Percentiles rank a stretch among this genome's conserved stretches.
Evolutionary conservation across 2,329 filamentous ascomycete genomes (phyloP).

Genomic region (Neopestalotiopsis clavispora): DNA sequence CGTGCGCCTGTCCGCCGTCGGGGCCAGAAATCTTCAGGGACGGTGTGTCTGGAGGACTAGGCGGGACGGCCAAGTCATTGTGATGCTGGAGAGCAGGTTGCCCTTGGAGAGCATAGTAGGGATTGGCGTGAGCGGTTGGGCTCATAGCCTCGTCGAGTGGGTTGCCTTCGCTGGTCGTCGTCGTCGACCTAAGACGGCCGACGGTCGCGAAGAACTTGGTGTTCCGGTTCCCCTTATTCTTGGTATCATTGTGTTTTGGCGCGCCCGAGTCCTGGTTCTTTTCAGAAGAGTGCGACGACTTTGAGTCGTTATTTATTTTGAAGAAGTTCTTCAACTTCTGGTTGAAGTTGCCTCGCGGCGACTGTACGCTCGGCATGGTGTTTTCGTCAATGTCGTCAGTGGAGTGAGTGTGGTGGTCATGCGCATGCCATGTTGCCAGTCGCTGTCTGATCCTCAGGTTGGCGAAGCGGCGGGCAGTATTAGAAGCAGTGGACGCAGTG

Average conservation of each 20-base stretch:
- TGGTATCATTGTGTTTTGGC: conserved; percentile 62
- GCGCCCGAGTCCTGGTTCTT: conserved; percentile 32
- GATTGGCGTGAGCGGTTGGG: conserved; percentile 92
- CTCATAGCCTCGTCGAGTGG: conserved; percentile 86
- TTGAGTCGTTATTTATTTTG: conserved; percentile 58
- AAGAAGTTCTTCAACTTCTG: conserved; percentile 75
- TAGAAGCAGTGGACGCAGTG: background rate
- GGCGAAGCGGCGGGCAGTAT: conserved; percentile 15
- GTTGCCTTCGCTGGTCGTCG: conserved; percentile 91
- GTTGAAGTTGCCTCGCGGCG: conserved; percentile 63
- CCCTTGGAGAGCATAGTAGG: conserved; percentile 96
- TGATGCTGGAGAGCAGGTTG: conserved; percentile 92
- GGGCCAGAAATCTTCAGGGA: conserved; percentile 74
- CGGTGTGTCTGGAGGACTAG: conserved; percentile 90
- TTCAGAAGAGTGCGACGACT: conserved; percentile 40
- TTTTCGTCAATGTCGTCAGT: conserved; percentile 14
- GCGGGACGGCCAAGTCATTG: conserved; percentile 90
- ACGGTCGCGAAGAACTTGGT: conserved; percentile 87
- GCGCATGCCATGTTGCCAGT: conserved; percentile 40
- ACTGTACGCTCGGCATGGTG: conserved; percentile 60
- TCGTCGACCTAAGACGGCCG: conserved; percentile 85
- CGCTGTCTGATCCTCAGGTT: conserved; percentile 37
- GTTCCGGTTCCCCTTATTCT: conserved; percentile 72
- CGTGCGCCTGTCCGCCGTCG: conserved; percentile 67
- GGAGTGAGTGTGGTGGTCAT: conserved; percentile 25